Conservation (phyloP, 352 stramenopile genomes). For the Thraustochytrium sp. region DNA sequence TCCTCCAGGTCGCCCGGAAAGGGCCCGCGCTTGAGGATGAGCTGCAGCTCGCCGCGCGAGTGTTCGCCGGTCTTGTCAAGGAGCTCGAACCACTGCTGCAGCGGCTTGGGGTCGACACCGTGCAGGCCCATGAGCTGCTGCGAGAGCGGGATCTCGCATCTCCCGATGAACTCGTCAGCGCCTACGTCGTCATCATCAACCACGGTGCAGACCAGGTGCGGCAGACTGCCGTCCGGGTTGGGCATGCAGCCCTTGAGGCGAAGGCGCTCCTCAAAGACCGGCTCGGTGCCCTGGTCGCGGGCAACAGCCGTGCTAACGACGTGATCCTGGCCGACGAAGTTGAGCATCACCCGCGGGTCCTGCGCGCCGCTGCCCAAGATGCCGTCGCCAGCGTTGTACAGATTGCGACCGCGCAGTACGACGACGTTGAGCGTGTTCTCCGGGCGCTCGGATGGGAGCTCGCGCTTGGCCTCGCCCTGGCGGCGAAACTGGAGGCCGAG, state of each 20-base stretch:
- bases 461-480: background rate
- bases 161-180: background rate
- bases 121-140: background rate
- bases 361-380: background rate
- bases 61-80: background rate
- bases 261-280: slow-evolving; percentile 30
- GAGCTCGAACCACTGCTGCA: slow-evolving; percentile 36
- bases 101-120: background rate
- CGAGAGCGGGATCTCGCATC: background rate
- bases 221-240: background rate
- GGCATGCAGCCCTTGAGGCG: slow-evolving; percentile 22
- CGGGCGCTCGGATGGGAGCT: background rate
- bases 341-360: background rate
- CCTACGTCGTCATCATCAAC: background rate
- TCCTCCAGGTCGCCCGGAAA: slow-evolving; percentile 19
- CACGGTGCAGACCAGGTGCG: background rate
- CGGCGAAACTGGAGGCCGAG: slow-evolving; percentile 13
- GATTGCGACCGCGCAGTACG: background rate
- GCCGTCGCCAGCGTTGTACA: slow-evolving; percentile 11
- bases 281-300: slow-evolving; percentile 18
- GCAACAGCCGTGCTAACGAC: background rate
- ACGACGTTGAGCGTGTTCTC: slow-evolving; percentile 38
- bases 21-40: slow-evolving; percentile 4
- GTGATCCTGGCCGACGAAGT: slow-evolving; percentile 11
- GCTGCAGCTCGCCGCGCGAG: background rate